Evolutionary conservation across 768 basidiomycete genomes (phyloP).

Genomic region (Phlegmacium glaucopus): DNA sequence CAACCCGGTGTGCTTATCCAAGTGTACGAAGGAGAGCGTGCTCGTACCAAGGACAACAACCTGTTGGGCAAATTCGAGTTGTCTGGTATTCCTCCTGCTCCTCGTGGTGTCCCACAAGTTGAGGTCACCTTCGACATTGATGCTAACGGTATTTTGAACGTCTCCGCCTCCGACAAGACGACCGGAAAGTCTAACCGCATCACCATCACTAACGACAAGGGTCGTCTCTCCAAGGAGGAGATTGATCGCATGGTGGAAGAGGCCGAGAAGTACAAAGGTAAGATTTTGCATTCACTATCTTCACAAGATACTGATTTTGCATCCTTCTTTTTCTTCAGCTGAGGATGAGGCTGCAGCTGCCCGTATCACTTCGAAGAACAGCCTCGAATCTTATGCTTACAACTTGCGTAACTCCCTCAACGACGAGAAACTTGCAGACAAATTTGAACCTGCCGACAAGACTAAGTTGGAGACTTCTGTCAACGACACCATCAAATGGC

Average conservation of each 20-base stretch:
- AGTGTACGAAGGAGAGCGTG: slow-evolving; percentile 11
- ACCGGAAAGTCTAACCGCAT: slow-evolving; percentile 72
- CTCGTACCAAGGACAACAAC: slow-evolving; percentile 7
- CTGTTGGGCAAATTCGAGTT: slow-evolving; percentile 8
- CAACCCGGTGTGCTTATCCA: slow-evolving; percentile 6
- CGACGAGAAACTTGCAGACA: slow-evolving; percentile 84
- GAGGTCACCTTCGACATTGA: slow-evolving; percentile 83
- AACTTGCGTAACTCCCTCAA: slow-evolving; percentile 87
- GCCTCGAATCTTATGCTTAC: slow-evolving; percentile 91
- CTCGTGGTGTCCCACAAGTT: slow-evolving; percentile 77
- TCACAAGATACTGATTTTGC: slow-evolving; percentile 11
- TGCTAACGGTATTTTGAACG: slow-evolving; percentile 73
- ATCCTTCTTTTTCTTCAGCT: slow-evolving; percentile 31
- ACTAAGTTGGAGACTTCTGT: slow-evolving; percentile 75
- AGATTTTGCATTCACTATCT: slow-evolving; percentile 16
- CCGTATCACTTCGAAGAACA: slow-evolving; percentile 87
- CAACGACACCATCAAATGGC: slow-evolving; percentile 82
- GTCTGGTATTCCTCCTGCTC: slow-evolving; percentile 8
- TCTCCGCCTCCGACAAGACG: slow-evolving; percentile 72
- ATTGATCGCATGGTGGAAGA: slow-evolving; percentile 5
- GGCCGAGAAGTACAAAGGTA: not conserved
- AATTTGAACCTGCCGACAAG: slow-evolving; percentile 87
- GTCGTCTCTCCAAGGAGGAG: slow-evolving; percentile 4
- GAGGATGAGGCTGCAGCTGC: slow-evolving; percentile 86
- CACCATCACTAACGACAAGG: slow-evolving; percentile 69